Evolutionary conservation across 164 flowering plant genomes (phyloP).

Genomic region (Berberis vulgaris): DNA sequence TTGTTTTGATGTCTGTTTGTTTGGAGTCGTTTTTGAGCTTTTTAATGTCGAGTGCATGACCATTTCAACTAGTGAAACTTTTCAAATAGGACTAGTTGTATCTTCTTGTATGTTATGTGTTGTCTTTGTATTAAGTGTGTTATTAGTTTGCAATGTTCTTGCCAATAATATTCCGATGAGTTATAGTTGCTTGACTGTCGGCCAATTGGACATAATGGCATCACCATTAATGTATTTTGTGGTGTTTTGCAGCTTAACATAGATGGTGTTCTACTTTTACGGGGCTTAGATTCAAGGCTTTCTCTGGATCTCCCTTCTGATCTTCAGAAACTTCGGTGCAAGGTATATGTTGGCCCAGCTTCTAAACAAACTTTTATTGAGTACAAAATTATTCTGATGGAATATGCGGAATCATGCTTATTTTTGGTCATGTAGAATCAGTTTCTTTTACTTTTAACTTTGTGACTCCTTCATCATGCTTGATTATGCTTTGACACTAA

Average conservation of each 20-base stretch:
- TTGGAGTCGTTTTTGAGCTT: neutral
- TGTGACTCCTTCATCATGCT: neutral
- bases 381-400: too few species aligned
- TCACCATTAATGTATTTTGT: neutral
- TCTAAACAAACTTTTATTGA: neutral
- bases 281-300: slow-evolving; percentile 92
- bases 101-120: too few species aligned
- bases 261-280: slow-evolving; percentile 77
- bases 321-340: slow-evolving; percentile 96
- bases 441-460: too few species aligned
- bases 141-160: too few species aligned
- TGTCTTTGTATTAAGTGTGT: too few species aligned
- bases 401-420: too few species aligned
- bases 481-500: neutral
- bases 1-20: neutral
- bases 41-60: neutral
- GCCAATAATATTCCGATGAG: too few species aligned
- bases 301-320: slow-evolving; percentile 92
- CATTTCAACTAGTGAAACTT: too few species aligned
- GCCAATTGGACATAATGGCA: too few species aligned
- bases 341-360: slow-evolving; percentile 35
- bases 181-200: too few species aligned
- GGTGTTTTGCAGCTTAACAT: slow-evolving; percentile 57
- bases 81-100: too few species aligned
- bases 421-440: too few species aligned